These are phyloP conservation scores for Raphanus sativus DNA, from an alignment of 345 rosid genomes.

Conservation along the genomic window DNA sequence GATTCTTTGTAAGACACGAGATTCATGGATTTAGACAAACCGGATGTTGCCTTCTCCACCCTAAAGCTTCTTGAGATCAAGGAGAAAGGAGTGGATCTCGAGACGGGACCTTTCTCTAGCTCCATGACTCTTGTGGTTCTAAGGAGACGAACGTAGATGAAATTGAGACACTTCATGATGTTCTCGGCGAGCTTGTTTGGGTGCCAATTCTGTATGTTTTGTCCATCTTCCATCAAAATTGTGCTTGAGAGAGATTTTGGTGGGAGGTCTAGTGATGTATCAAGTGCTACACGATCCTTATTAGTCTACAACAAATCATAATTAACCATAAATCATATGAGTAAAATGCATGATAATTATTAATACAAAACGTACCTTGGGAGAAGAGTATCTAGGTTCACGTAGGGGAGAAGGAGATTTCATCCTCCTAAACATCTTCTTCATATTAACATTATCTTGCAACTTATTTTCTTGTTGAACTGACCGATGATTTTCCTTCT, in stretches of 20 bases:
- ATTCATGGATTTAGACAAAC: conserved; percentile 59
- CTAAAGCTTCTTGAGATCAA: conserved; percentile 71
- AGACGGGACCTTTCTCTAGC: conserved; percentile 70
- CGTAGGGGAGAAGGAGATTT: conserved; percentile 70
- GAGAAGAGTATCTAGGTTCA: conserved; percentile 66
- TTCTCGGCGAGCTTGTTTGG: conserved; percentile 89
- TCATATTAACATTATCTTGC: conserved; percentile 36
- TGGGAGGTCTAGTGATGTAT: conserved; percentile 45
- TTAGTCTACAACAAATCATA: conserved; percentile 41
- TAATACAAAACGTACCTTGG: conserved; percentile 47
- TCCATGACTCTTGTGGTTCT: conserved; percentile 86
- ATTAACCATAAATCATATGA: not conserved
- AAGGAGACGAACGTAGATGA: conserved; percentile 67
- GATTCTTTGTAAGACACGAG: conserved; percentile 51
- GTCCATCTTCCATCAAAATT: conserved; percentile 54
- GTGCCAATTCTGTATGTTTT: conserved; percentile 59
- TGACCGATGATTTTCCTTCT: conserved; percentile 19
- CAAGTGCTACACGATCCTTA: conserved; percentile 57
- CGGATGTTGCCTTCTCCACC: conserved; percentile 44
- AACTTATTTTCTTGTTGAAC: conserved; percentile 45
- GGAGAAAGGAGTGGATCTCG: conserved; percentile 58
- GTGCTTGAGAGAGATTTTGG: conserved; percentile 58
- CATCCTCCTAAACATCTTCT: conserved; percentile 46
- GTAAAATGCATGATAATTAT: not conserved
- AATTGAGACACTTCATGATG: conserved; percentile 81